These are phyloP conservation scores for Murraya paniculata DNA, from an alignment of 345 rosid species.

Conservation along the genomic window DNA sequence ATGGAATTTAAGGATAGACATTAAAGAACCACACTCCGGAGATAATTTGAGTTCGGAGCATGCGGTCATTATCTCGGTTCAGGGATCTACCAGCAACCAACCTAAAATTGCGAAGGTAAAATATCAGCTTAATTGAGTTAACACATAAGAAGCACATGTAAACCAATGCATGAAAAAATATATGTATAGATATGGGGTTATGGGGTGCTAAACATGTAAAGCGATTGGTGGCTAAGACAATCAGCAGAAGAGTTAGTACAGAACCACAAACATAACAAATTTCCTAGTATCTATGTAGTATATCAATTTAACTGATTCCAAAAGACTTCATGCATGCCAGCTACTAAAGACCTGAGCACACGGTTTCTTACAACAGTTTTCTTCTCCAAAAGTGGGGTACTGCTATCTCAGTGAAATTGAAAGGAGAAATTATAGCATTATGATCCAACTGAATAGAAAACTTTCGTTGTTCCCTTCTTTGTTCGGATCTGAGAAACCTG, in stretches of 20 bases:
- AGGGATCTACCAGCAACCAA: not conserved
- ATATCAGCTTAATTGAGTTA: not conserved
- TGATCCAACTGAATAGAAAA: constrained; percentile 49
- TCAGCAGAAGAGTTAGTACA: not conserved
- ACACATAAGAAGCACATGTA: not conserved
- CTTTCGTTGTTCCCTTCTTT: constrained; percentile 74
- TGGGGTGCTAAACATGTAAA: not conserved
- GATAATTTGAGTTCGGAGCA: not conserved
- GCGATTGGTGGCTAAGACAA: not conserved
- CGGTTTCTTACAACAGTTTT: not conserved
- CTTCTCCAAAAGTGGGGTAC: not conserved
- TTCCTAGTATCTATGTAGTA: not conserved
- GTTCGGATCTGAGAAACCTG: constrained; percentile 67
- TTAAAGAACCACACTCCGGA: not conserved
- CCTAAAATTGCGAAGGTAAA: not conserved
- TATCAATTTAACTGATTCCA: not conserved
- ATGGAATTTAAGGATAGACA: not conserved
- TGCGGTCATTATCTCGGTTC: not conserved
- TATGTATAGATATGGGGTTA: not conserved
- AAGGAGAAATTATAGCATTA: constrained; percentile 5
- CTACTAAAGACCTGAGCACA: not conserved
- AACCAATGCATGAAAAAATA: not conserved
- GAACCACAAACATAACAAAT: not conserved
- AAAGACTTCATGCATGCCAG: not conserved
- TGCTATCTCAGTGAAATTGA: not conserved